Evolutionary conservation across 805 yeast species (phyloP).

Genomic region (Clavispora vitiphila): DNA sequence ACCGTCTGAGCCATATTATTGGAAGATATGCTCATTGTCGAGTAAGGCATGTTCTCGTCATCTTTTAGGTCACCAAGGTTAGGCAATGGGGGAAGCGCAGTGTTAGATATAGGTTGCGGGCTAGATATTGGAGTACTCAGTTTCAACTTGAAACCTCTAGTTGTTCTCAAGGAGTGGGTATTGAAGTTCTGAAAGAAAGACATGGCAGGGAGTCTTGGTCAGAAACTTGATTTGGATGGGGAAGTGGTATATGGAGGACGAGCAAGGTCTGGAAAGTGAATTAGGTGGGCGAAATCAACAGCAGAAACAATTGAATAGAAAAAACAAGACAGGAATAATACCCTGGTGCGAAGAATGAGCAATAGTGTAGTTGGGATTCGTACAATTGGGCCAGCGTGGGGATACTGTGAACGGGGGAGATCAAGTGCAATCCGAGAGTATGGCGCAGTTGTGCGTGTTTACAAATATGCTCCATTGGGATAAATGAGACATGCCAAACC

Average conservation of each 20-base stretch:
- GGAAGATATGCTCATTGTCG: constrained; percentile 23
- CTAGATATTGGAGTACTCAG: constrained; percentile 35
- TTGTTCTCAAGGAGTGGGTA: constrained; percentile 37
- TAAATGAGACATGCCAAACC: background rate
- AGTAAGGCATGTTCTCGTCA: constrained; percentile 20
- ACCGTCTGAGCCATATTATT: constrained; percentile 25
- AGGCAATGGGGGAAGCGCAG: constrained; percentile 30
- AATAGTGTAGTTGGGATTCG: background rate
- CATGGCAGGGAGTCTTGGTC: constrained; percentile 15
- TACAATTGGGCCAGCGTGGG: background rate
- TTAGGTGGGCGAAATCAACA: too few relatives aligned
- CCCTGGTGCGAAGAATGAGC: too few relatives aligned
- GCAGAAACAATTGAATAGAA: too few relatives aligned
- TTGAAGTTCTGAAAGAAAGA: constrained; percentile 42
- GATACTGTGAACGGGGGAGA: background rate
- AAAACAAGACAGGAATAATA: too few relatives aligned
- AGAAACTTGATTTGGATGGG: background rate
- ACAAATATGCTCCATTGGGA: constrained; percentile 12
- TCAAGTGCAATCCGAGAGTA: background rate
- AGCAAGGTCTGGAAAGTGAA: background rate
- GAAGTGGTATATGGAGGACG: background rate
- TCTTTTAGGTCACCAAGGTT: constrained; percentile 5
- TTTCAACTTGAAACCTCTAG: constrained; percentile 41
- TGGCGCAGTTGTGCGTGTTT: constrained; percentile 7
- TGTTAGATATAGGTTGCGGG: constrained; percentile 33